Conservation (phyloP, 306 rosid genomes). For the Citrullus mucosospermus region DNA sequence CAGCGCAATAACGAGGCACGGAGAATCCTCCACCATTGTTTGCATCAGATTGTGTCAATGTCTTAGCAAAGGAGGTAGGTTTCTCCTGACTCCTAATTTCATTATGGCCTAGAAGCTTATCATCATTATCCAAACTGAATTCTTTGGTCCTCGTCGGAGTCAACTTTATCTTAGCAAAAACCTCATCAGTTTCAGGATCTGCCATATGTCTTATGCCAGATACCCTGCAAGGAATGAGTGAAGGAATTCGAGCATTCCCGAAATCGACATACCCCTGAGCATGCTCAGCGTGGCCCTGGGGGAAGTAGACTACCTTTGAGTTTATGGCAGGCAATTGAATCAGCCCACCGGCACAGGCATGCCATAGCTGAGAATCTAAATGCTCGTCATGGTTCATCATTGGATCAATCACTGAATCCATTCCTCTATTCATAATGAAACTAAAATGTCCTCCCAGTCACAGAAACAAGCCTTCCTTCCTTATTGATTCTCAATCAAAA, state of each 20-base stretch:
- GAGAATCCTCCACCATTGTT: slow-evolving; percentile 98
- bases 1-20: slow-evolving; percentile 94
- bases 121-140: slow-evolving; percentile 37
- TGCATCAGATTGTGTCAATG: slow-evolving; percentile 94
- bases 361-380: slow-evolving; percentile 87
- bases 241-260: slow-evolving; percentile 34
- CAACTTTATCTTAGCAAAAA: slow-evolving; percentile 50
- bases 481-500: not conserved
- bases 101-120: slow-evolving; percentile 26
- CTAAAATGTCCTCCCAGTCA: not conserved
- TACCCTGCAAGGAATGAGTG: slow-evolving; percentile 49
- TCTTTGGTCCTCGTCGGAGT: slow-evolving; percentile 41
- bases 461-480: slow-evolving; percentile 9
- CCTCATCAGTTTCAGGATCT: slow-evolving; percentile 82
- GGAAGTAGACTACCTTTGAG: slow-evolving; percentile 78
- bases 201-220: slow-evolving; percentile 70
- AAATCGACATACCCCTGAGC: slow-evolving; percentile 45
- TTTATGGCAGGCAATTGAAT: slow-evolving; percentile 81
- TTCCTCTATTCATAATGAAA: slow-evolving; percentile 26
- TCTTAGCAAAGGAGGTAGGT: slow-evolving; percentile 73
- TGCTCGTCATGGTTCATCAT: slow-evolving; percentile 32
- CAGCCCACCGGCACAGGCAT: slow-evolving; percentile 94
- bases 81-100: slow-evolving; percentile 36
- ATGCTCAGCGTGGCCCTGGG: slow-evolving; percentile 91
- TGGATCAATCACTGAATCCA: slow-evolving; percentile 42